A percentile compares a stretch with the other conserved stretches of the same genome.
These are phyloP conservation scores for Rheum nobile DNA, from an alignment of 148 eudicot species.

Conservation along the genomic window DNA sequence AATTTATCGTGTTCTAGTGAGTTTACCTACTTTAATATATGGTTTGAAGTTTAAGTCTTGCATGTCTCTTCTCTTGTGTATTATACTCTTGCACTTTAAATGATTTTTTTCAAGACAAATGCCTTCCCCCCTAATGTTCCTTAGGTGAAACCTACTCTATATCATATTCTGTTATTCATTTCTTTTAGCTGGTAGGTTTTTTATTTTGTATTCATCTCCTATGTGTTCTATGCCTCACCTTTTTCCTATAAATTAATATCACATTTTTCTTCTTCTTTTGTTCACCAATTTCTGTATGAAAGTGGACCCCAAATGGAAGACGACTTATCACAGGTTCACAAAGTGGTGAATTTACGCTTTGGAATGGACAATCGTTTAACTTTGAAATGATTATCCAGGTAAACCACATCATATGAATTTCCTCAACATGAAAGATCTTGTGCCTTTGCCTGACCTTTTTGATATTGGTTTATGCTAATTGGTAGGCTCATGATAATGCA, in stretches of 20 bases:
- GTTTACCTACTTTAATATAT: slow-evolving; percentile 12
- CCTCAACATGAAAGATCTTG: background rate
- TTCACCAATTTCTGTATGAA: slow-evolving; percentile 19
- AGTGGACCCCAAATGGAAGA: slow-evolving; percentile 99
- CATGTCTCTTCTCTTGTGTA: background rate
- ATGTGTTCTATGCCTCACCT: background rate
- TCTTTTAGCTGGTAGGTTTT: background rate
- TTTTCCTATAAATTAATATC: background rate
- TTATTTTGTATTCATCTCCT: background rate
- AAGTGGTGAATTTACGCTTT: slow-evolving; percentile 94
- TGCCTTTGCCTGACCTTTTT: background rate
- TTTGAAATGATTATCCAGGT: slow-evolving; percentile 99
- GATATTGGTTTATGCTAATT: background rate
- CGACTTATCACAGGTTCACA: slow-evolving; percentile 97
- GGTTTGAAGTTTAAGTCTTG: background rate
- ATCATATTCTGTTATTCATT: background rate
- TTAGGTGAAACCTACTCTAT: background rate
- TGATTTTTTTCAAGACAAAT: background rate
- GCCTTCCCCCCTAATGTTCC: background rate
- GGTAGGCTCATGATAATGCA: slow-evolving; percentile 97
- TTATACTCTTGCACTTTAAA: background rate
- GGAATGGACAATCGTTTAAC: slow-evolving; percentile 97
- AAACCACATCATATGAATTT: slow-evolving; percentile 2
- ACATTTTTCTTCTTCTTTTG: slow-evolving; percentile 1
- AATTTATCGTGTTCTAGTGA: slow-evolving; percentile 90